phyloP scores from a whole-genome alignment of 2,329 filamentous ascomycete species.

The Drechslerella dactyloides region DNA sequence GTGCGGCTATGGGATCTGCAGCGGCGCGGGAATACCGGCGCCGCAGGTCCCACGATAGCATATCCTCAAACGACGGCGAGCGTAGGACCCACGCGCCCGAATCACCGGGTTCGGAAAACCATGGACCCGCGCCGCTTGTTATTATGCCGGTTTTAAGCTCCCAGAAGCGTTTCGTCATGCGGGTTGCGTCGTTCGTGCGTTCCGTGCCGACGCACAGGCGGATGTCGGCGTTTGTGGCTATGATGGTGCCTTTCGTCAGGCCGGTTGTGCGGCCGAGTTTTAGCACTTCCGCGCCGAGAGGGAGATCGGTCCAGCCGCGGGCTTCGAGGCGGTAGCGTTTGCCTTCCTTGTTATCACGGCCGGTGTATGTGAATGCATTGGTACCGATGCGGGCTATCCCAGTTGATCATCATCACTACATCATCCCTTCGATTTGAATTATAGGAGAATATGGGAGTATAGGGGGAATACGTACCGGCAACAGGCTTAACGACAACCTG shows the following conservation, averaged over 20 bases:
- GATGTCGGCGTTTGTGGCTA: constrained; percentile 35
- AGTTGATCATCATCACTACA: background rate
- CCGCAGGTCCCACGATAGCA: constrained; percentile 36
- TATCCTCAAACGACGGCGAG: constrained; percentile 30
- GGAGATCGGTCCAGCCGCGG: constrained; percentile 33
- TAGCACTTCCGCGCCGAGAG: constrained; percentile 22
- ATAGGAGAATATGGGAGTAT: background rate
- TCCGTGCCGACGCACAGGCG: constrained; percentile 24
- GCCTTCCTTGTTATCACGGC: constrained; percentile 29
- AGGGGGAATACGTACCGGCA: constrained; percentile 7
- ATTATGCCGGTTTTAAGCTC: constrained; percentile 22
- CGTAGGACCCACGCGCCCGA: constrained; percentile 31
- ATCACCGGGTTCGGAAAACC: constrained; percentile 40
- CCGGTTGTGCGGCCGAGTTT: constrained; percentile 41
- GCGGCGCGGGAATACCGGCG: background rate
- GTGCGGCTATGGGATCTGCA: constrained; percentile 31
- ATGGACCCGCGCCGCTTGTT: constrained; percentile 28
- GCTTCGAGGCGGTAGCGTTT: constrained; percentile 44
- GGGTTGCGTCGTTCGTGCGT: background rate
- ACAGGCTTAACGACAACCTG: constrained; percentile 28
- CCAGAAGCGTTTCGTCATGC: constrained; percentile 19
- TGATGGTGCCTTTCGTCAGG: constrained; percentile 29
- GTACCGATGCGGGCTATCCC: constrained; percentile 29
- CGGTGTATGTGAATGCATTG: constrained; percentile 46
- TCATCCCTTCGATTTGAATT: background rate